Evolutionary conservation across 208 protist genomes (phyloP).

Genomic region (Crithidia sp.): DNA sequence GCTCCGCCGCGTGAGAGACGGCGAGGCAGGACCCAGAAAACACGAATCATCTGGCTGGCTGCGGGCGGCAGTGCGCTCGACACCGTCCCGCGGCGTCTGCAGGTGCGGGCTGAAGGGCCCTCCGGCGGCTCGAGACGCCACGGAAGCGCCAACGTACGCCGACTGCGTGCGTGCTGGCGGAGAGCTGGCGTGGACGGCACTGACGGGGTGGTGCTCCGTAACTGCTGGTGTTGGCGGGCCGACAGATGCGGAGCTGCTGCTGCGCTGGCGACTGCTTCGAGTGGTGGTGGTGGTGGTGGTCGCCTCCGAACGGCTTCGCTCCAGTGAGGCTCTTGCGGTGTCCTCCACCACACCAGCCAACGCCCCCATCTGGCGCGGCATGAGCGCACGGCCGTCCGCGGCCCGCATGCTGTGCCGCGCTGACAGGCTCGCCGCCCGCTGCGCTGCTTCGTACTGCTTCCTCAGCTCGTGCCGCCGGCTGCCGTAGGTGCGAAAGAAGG

Average conservation of each 20-base stretch:
- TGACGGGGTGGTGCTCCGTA: too few species aligned
- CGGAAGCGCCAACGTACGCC: neutral
- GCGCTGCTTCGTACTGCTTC: conserved; percentile 10
- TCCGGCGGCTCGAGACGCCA: too few species aligned
- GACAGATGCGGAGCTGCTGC: too few species aligned
- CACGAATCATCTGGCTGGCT: neutral
- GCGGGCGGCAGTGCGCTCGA: neutral
- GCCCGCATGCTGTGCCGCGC: conserved; percentile 2
- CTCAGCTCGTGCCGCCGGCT: conserved; percentile 22
- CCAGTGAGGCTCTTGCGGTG: neutral
- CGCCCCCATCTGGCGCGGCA: conserved; percentile 20
- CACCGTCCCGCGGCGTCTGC: too few species aligned
- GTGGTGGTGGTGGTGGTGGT: conserved; percentile 3
- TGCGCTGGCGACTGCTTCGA: too few species aligned
- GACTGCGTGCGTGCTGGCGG: neutral
- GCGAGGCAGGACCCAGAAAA: conserved; percentile 16
- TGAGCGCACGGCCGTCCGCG: conserved; percentile 2
- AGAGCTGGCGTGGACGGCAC: neutral
- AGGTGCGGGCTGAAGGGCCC: too few species aligned
- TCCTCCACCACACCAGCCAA: neutral
- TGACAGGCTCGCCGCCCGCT: neutral
- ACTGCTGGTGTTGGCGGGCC: too few species aligned
- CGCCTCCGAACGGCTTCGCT: conserved; percentile 16
- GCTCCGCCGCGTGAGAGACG: neutral
- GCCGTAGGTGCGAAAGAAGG: conserved; percentile 31